Conservation (phyloP, 805 yeast species). For the Grigorovia transvaalensis region DNA sequence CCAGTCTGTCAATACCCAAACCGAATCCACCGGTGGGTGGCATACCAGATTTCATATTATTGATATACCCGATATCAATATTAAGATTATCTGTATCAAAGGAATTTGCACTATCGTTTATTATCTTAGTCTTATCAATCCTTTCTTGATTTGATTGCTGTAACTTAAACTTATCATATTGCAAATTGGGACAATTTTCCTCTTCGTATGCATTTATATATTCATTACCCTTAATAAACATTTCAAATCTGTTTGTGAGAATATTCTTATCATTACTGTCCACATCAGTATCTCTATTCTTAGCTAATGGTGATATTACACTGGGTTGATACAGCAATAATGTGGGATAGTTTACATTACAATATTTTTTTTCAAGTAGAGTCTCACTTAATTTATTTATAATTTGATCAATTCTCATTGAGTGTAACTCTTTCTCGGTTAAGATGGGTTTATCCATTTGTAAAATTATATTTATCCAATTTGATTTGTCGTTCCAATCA, state of each 20-base stretch:
- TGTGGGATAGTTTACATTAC: constrained; percentile 44
- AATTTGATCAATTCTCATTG: constrained; percentile 43
- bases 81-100: constrained; percentile 49
- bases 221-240: constrained; percentile 72
- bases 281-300: constrained; percentile 34
- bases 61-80: constrained; percentile 54
- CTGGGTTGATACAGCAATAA: constrained; percentile 79
- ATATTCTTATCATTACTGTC: constrained; percentile 5
- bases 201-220: constrained; percentile 92
- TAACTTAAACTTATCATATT: constrained; percentile 46
- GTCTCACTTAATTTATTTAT: constrained; percentile 52
- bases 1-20: constrained; percentile 79
- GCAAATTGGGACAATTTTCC: constrained; percentile 78
- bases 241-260: constrained; percentile 66
- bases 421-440: not conserved
- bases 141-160: constrained; percentile 37
- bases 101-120: too few relatives aligned
- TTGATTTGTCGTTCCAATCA: constrained; percentile 26
- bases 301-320: constrained; percentile 78
- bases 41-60: constrained; percentile 81
- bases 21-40: constrained; percentile 99
- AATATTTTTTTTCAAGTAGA: constrained; percentile 53
- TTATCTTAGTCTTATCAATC: constrained; percentile 9
- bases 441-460: not conserved
- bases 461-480: not conserved